These are phyloP conservation scores for Vitis cinerea DNA, from an alignment of 164 flowering plant genomes.

Conservation along the genomic window DNA sequence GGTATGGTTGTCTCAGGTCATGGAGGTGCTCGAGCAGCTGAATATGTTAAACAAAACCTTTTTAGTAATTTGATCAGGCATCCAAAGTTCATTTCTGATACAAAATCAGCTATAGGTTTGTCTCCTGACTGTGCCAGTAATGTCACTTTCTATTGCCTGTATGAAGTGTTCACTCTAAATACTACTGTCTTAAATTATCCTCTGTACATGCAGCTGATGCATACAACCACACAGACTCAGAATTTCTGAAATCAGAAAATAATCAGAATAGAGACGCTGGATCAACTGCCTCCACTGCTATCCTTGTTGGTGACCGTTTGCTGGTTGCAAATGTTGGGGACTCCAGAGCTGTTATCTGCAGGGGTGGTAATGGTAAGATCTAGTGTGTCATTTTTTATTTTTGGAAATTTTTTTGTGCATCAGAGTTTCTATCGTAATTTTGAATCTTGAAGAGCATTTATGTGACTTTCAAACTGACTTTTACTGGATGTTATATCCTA, in stretches of 20 bases:
- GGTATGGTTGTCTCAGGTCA: constrained; percentile 56
- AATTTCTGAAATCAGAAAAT: constrained; percentile 83
- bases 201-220: constrained; percentile 74
- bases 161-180: neutral
- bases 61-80: constrained; percentile 91
- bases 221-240: constrained; percentile 89
- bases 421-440: no score
- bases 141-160: neutral
- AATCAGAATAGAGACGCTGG: constrained; percentile 94
- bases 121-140: constrained; percentile 4
- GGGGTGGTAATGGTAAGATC: constrained; percentile 82
- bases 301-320: constrained; percentile 93
- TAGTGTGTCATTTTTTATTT: neutral
- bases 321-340: constrained; percentile 98
- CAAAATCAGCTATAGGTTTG: constrained; percentile 90
- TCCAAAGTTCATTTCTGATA: constrained; percentile 92
- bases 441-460: no score
- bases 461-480: no score
- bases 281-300: constrained; percentile 97
- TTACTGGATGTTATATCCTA: no score
- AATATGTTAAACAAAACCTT: constrained; percentile 89
- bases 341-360: constrained; percentile 92
- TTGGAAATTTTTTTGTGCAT: no score
- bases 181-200: neutral
- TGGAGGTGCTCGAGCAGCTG: constrained; percentile 98